Base-by-base conservation (phyloP, 768 basidiomycete species). In the Mycena chlorophos region DNA sequence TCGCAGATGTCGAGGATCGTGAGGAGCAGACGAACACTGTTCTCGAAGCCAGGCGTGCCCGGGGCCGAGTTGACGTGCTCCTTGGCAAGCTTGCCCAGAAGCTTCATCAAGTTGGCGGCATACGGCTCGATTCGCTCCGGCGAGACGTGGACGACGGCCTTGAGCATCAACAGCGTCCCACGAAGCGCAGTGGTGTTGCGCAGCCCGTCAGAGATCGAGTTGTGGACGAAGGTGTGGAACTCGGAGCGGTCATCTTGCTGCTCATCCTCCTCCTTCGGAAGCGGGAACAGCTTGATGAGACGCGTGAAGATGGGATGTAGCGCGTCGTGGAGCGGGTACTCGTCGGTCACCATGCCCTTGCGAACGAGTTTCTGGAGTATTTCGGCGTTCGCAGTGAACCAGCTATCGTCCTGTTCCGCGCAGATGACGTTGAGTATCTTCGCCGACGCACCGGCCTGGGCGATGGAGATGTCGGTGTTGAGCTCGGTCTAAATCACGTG, bases 1-100 rank as follows among this genome's bases (percentile, higher is more conserved):
- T 92, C 87, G 61, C 89, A 89, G 39, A 98, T 89, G 56, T 97
- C 91, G 37, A 98, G 81, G 53, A 94, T 87, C n/a, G 83, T 82
- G 48, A 76, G 89, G 56, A 89, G 78, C 19, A 85, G 76, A 19
- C 86, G 86, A 42, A 88, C 84, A 19, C 77, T 76, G 60, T 77
- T 76, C 43, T 89, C 85, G 60, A 78, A 84, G 3, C 77, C 81
- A 56, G 73, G 70, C 3, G 79, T 71, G 30, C 69, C 71, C 4
- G 78, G 73, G 14, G 78, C 66, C 4, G 80, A 79, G 64, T 80
- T 82, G 8, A 91, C 83, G 61, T 98, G 94, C 25, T 98, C 96
- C 70, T 94, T 94, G 49, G 87, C 83, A 22, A 96, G 77, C 67
- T 89, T 91, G 62, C 83, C 86, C 55, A 97, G 80, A 3, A 97